phyloP scores from a whole-genome alignment of 768 basidiomycete genomes.

The Suillus paluster region DNA sequence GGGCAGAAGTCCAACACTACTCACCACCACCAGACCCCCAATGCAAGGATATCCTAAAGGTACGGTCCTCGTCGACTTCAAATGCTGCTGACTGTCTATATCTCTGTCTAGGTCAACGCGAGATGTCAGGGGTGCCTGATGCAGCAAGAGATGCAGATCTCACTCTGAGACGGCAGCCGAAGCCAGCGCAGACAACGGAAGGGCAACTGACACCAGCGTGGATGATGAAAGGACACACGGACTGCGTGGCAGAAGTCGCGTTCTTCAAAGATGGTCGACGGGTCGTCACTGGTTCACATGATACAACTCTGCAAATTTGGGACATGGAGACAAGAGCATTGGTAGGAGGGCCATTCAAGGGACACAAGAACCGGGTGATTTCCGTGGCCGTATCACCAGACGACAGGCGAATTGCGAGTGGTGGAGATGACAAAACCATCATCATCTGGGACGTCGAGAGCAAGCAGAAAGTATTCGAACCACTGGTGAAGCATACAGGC shows the following conservation, averaged over 20 bases:
- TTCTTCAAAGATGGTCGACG: constrained; percentile 33
- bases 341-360: constrained; percentile 1
- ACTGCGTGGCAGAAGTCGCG: constrained; percentile 30
- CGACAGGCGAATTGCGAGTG: constrained; percentile 22
- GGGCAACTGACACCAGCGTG: too few species aligned
- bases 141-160: neutral
- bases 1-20: neutral
- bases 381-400: constrained; percentile 4
- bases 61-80: neutral
- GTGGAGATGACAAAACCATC: constrained; percentile 35
- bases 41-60: neutral
- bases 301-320: constrained; percentile 24
- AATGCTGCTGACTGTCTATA: neutral
- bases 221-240: constrained; percentile 21
- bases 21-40: neutral
- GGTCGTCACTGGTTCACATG: constrained; percentile 29
- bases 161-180: neutral
- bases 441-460: constrained; percentile 35
- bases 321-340: constrained; percentile 4
- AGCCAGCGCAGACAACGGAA: too few species aligned
- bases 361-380: constrained; percentile 1
- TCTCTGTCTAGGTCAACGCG: neutral
- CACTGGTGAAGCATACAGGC: constrained; percentile 9
- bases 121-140: neutral
- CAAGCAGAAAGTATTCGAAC: constrained; percentile 1